Base-by-base conservation (phyloP, 2,329 filamentous ascomycete species). In the Trichoderma koningii region DNA sequence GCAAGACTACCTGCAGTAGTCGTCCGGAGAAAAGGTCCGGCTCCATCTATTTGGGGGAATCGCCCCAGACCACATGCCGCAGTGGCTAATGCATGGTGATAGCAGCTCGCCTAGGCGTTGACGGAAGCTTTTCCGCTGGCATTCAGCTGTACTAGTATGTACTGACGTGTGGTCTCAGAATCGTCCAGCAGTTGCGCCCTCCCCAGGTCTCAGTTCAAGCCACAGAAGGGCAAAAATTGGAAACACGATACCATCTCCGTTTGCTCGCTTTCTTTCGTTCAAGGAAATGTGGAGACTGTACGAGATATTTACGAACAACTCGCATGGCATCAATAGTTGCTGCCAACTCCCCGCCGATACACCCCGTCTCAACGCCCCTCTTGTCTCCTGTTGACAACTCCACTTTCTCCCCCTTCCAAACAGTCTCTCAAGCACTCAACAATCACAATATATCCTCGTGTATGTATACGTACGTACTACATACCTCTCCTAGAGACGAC, bases 11-110 rank as follows among this genome's bases (percentile, higher is more conserved):
- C 41, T 26, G 47, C 12, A 28, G 17, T 51, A 45, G 48, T 62
- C 45, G 42, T 5, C 5, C n/a, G 14, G 30, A 34, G 50, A 10
- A 52, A 62, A 44, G 56, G 45, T 26, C 38, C 12, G 48, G 26
- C 26, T 62, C 57, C 57, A 62, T 52, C 34, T 60, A 60, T 30
- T 41, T 57, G 50, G 56, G 56, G 56, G 56, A 45, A 47, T 60
- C 56, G 50, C 23, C 30, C 30, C 26, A 42, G 45, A 60, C 45
- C 30, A 59, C 42, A 52, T 52, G 50, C 50, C 28, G 50, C 19
- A 14, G n/a, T 52, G 28, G 42, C 55, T 45, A 59, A 45, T 59
- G 55, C 55, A 38, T 45, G 28, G 10, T 45, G 30, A 28, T 48
- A 34, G 42, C 44, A 59, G 44, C 15, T 59, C 44, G 41, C 21